These are phyloP conservation scores for Trichomonas tenax DNA, from an alignment of 208 protist species.

Conservation along the genomic window DNA sequence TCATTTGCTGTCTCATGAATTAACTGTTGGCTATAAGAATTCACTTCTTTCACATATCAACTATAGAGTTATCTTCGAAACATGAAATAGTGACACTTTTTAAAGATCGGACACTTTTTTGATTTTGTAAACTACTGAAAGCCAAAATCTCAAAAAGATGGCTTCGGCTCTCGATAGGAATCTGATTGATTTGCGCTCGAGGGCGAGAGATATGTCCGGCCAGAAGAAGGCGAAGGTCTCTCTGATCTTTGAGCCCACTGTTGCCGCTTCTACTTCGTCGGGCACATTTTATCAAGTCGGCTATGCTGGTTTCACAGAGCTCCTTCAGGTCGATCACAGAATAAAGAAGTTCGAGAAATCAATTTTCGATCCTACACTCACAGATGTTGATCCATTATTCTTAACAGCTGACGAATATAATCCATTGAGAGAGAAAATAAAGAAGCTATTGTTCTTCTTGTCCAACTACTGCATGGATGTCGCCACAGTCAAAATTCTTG, in stretches of 20 bases:
- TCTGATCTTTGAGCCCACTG: background rate
- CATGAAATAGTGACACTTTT: too few species aligned
- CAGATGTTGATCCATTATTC: background rate
- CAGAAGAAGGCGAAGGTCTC: background rate
- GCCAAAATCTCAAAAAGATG: background rate
- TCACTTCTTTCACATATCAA: too few species aligned
- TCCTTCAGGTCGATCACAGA: background rate
- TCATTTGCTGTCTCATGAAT: too few species aligned
- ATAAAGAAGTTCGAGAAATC: background rate
- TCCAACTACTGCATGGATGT: background rate
- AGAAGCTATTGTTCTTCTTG: background rate
- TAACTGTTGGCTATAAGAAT: too few species aligned
- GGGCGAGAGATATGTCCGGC: background rate
- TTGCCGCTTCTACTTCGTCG: background rate
- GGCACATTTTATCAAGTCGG: constrained; percentile 3
- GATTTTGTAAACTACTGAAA: background rate
- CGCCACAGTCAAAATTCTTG: background rate
- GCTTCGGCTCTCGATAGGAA: background rate
- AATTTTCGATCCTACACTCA: background rate
- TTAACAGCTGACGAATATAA: background rate
- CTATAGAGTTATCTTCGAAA: too few species aligned
- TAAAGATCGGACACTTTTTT: too few species aligned
- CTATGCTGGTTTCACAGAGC: background rate
- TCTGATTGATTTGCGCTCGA: background rate
- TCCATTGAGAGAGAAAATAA: background rate